Conservation (phyloP, 164 flowering plant genomes). For the Vitis rupestris region DNA sequence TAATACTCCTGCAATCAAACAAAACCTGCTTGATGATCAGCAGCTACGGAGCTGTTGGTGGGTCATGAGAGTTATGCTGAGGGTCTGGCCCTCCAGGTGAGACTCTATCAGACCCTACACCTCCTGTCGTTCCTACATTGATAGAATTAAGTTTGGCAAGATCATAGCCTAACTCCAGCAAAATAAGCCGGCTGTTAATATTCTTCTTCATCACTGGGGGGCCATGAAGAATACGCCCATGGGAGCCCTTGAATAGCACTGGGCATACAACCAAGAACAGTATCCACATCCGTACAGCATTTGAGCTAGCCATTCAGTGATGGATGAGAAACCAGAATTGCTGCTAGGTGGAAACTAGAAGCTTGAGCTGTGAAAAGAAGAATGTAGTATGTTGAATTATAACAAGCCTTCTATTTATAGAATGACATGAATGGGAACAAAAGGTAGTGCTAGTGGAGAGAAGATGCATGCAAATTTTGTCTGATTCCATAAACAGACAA, state of each 20-base stretch:
- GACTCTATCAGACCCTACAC: constrained; percentile 4
- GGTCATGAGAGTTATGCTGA: constrained; percentile 15
- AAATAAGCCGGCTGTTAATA: neutral
- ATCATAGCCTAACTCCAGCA: constrained; percentile 13
- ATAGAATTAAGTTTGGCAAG: neutral
- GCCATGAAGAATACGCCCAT: neutral
- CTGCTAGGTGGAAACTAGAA: neutral
- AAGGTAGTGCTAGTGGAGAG: constrained; percentile 1
- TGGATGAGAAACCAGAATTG: neutral
- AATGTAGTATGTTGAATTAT: neutral
- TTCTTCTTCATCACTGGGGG: neutral
- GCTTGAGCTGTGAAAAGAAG: neutral
- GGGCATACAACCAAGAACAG: constrained; percentile 1
- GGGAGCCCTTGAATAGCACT: neutral
- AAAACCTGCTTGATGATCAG: too few species aligned
- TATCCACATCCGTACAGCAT: neutral
- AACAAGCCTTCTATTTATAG: neutral
- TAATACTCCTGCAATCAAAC: too few species aligned
- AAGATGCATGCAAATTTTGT: neutral
- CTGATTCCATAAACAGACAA: neutral
- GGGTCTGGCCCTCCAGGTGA: constrained; percentile 35
- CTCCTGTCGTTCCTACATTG: neutral
- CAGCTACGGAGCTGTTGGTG: too few species aligned
- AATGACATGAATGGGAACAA: neutral
- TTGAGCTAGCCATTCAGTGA: neutral